Conservation (phyloP, 345 rosid species). For the Gynandropsis gynandra region DNA sequence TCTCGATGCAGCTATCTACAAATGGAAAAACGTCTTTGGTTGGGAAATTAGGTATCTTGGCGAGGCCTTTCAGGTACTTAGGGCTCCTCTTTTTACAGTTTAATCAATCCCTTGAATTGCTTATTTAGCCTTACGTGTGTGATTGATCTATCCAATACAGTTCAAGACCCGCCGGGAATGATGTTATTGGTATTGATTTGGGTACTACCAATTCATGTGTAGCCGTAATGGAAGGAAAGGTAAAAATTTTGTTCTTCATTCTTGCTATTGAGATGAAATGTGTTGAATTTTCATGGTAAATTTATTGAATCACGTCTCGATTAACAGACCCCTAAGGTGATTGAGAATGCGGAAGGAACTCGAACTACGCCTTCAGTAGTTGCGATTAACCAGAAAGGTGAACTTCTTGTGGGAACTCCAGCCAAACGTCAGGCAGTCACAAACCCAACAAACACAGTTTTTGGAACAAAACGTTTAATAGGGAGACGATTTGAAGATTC, state of each 20-base stretch:
- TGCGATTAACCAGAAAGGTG: constrained; percentile 31
- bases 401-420: constrained; percentile 31
- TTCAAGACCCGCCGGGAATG: constrained; percentile 35
- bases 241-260: constrained; percentile 2
- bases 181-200: constrained; percentile 43
- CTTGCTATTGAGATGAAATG: neutral
- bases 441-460: constrained; percentile 33
- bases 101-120: neutral
- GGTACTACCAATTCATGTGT: constrained; percentile 52
- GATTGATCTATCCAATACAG: constrained; percentile 11
- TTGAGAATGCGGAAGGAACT: constrained; percentile 37
- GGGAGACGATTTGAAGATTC: constrained; percentile 34
- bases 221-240: constrained; percentile 48
- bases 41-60: constrained; percentile 21
- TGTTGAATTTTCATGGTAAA: neutral
- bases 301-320: neutral
- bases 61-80: constrained; percentile 41
- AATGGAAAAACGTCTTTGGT: constrained; percentile 35
- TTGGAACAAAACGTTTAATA: constrained; percentile 34
- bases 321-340: constrained; percentile 30
- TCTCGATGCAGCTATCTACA: constrained; percentile 26
- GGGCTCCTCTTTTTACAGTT: neutral
- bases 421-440: constrained; percentile 38
- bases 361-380: constrained; percentile 35
- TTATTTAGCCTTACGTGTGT: neutral